These are phyloP conservation scores for Corylus heterophylla DNA, from an alignment of 306 rosid genomes.

Conservation along the genomic window DNA sequence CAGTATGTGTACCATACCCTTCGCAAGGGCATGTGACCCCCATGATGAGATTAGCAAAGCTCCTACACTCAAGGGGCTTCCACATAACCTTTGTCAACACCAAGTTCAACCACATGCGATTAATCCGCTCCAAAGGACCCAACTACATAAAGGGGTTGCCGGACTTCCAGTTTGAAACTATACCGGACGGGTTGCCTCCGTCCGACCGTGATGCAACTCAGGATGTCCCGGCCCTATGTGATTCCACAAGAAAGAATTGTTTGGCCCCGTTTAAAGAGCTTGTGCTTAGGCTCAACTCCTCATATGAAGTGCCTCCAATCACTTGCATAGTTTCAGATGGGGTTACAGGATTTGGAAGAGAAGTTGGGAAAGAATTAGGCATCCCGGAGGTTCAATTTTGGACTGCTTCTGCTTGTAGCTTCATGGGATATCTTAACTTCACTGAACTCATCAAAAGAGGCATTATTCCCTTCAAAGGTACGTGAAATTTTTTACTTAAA, in stretches of 20 bases:
- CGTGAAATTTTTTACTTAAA: too few relatives aligned
- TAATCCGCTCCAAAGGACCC: slow-evolving; percentile 23
- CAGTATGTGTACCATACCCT: slow-evolving; percentile 38
- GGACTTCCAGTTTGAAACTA: slow-evolving; percentile 32
- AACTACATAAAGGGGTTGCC: slow-evolving; percentile 3
- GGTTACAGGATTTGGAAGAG: slow-evolving; percentile 29
- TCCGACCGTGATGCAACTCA: slow-evolving; percentile 22
- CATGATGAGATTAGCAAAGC: slow-evolving; percentile 31
- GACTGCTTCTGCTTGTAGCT: slow-evolving; percentile 47
- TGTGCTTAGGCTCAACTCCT: slow-evolving; percentile 21
- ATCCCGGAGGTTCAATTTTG: slow-evolving; percentile 40
- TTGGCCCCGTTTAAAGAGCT: slow-evolving; percentile 32
- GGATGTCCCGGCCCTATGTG: slow-evolving; percentile 29
- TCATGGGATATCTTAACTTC: slow-evolving; percentile 36
- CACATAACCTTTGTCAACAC: slow-evolving; percentile 39
- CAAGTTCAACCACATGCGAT: slow-evolving; percentile 15
- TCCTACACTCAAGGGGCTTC: slow-evolving; percentile 33
- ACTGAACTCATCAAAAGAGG: slow-evolving; percentile 31
- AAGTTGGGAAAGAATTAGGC: slow-evolving; percentile 33
- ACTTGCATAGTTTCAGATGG: slow-evolving; percentile 40
- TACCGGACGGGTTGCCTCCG: slow-evolving; percentile 31
- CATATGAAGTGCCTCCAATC: slow-evolving; percentile 23
- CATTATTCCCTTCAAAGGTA: slow-evolving; percentile 43
- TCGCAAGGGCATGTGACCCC: slow-evolving; percentile 42
- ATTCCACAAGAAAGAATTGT: slow-evolving; percentile 29